Percentiles rank a stretch among this genome's conserved stretches.
Evolutionary conservation across 306 rosid genomes (phyloP).

Genomic region (Astragalus glycyphyllos): DNA sequence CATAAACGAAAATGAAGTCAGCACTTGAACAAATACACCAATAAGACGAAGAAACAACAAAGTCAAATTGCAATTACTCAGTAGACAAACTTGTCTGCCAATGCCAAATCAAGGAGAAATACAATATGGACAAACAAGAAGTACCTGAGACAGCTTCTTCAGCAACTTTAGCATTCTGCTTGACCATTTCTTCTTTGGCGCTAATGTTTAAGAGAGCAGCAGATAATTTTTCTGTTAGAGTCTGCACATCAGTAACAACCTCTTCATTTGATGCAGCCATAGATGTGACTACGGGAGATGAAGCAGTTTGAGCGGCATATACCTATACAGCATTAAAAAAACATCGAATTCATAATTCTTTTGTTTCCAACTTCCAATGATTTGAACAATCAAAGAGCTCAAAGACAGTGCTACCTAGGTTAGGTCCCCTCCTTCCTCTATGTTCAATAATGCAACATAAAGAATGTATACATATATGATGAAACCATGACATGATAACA

Average conservation of each 20-base stretch:
- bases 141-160: slow-evolving; percentile 91
- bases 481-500: slow-evolving; percentile 4
- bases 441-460: background rate
- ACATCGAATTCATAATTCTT: slow-evolving; percentile 10
- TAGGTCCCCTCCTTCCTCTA: background rate
- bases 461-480: slow-evolving; percentile 18
- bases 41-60: slow-evolving; percentile 1
- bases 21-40: slow-evolving; percentile 3
- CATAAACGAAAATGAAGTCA: slow-evolving; percentile 16
- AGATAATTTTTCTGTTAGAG: slow-evolving; percentile 60
- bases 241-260: slow-evolving; percentile 48
- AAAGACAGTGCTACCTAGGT: background rate
- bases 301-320: slow-evolving; percentile 53
- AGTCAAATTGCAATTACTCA: slow-evolving; percentile 24
- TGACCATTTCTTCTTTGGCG: slow-evolving; percentile 74
- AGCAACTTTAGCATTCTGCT: slow-evolving; percentile 84
- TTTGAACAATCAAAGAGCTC: slow-evolving; percentile 23
- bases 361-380: slow-evolving; percentile 33
- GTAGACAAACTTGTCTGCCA: slow-evolving; percentile 7
- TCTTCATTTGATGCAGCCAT: slow-evolving; percentile 54
- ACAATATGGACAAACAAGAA: slow-evolving; percentile 25
- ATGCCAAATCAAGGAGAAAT: slow-evolving; percentile 21
- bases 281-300: slow-evolving; percentile 63
- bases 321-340: slow-evolving; percentile 51
- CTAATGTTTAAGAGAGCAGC: slow-evolving; percentile 66